Conservation (phyloP, 805 yeast species). For the Monosporozyma aerobia region DNA sequence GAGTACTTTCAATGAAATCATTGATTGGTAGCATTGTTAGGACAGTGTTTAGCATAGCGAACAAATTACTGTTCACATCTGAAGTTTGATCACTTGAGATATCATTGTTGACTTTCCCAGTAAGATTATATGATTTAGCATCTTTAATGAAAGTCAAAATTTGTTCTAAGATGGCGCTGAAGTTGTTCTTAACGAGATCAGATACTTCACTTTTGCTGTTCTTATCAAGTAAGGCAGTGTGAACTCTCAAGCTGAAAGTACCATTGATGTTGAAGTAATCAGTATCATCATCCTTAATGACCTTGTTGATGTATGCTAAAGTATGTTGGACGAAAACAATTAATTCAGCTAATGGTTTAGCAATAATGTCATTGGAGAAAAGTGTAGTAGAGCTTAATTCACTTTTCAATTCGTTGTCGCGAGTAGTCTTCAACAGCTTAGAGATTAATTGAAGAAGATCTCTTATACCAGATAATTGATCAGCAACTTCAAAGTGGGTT, state of each 20-base stretch:
- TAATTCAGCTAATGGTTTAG: conserved; percentile 42
- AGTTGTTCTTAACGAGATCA: conserved; percentile 14
- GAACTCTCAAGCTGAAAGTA: conserved; percentile 45
- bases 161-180: conserved; percentile 19
- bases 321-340: conserved; percentile 40
- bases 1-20: conserved; percentile 57
- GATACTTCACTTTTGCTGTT: conserved; percentile 9
- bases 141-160: conserved; percentile 19
- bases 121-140: neutral
- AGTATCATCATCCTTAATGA: conserved; percentile 33
- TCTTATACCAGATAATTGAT: conserved; percentile 51
- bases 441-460: conserved; percentile 37
- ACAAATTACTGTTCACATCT: conserved; percentile 36
- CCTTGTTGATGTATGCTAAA: conserved; percentile 47
- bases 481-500: conserved; percentile 55
- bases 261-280: conserved; percentile 20
- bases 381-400: conserved; percentile 44
- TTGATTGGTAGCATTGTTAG: conserved; percentile 67
- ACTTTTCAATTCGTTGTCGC: conserved; percentile 32
- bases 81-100: conserved; percentile 13
- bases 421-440: conserved; percentile 31
- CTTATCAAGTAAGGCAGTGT: conserved; percentile 40
- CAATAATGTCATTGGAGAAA: conserved; percentile 52
- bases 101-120: conserved; percentile 1
- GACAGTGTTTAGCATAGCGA: conserved; percentile 50